A percentile compares a stretch with the other conserved stretches of the same genome.
Evolutionary conservation across 129 eudicot species (phyloP).

Genomic region (Saussurea involucrata): DNA sequence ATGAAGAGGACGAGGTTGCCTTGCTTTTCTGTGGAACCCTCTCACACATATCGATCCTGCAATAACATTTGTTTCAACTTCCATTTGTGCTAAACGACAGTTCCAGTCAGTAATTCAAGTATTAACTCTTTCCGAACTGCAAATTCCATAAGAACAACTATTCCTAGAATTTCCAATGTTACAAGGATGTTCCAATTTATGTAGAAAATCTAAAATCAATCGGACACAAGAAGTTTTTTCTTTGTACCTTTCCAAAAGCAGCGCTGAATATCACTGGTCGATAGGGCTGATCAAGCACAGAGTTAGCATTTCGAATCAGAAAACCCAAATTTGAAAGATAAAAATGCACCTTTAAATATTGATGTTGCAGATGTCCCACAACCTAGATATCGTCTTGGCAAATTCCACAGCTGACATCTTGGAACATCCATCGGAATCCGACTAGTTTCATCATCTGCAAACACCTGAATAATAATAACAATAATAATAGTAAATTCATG

Average conservation of each 20-base stretch:
- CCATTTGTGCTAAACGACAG: no score
- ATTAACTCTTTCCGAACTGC: no score
- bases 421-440: constrained; percentile 47
- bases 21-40: constrained; percentile 45
- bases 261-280: constrained; percentile 28
- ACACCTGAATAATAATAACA: constrained; percentile 50
- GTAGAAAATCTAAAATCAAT: background rate
- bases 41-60: constrained; percentile 66
- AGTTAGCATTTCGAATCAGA: background rate
- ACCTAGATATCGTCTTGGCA: constrained; percentile 33
- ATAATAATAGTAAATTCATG: background rate
- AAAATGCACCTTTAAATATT: constrained; percentile 48
- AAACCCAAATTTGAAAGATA: background rate
- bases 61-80: background rate
- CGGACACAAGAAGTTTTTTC: background rate
- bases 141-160: background rate
- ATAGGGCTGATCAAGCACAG: constrained; percentile 29
- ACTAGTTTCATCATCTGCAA: constrained; percentile 69
- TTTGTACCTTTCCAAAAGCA: constrained; percentile 56
- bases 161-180: background rate
- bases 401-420: constrained; percentile 31
- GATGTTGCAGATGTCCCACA: constrained; percentile 55
- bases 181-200: no score
- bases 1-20: constrained; percentile 26
- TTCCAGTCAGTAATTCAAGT: no score